A percentile compares a stretch with the other conserved stretches of the same genome.
Conservation (phyloP, 306 rosid genomes). For the Rosa persica region DNA sequence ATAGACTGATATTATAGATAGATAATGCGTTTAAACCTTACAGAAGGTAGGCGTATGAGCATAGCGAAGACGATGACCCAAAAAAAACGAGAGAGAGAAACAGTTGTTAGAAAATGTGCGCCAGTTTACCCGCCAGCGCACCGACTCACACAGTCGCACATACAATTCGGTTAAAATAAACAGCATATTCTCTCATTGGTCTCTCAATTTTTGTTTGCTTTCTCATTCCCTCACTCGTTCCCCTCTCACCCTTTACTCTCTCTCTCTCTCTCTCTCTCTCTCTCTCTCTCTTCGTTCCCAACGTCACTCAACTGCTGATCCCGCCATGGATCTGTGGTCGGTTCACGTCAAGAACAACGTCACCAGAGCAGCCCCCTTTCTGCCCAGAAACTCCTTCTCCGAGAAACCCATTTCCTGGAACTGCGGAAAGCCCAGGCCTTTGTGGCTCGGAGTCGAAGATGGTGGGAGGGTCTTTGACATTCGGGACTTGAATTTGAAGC, state of each 20-base stretch:
- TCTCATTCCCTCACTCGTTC: neutral
- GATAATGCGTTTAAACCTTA: too few relatives aligned
- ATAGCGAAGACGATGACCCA: too few relatives aligned
- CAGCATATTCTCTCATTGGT: constrained; percentile 34
- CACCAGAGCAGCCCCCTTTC: constrained; percentile 32
- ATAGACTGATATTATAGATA: too few relatives aligned
- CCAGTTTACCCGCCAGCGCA: neutral
- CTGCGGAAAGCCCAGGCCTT: constrained; percentile 32
- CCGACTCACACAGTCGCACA: neutral
- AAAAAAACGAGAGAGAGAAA: too few relatives aligned
- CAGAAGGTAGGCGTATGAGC: too few relatives aligned
- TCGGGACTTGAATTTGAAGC: constrained; percentile 38
- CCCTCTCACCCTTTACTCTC: neutral
- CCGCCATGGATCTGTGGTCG: constrained; percentile 72
- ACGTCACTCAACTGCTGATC: neutral
- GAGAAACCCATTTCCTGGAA: constrained; percentile 48
- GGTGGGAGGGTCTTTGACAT: constrained; percentile 41
- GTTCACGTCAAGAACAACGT: constrained; percentile 47
- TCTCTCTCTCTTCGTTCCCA: constrained; percentile 20
- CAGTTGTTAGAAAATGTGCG: neutral
- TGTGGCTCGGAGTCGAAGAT: constrained; percentile 37
- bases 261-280: neutral
- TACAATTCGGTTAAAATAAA: constrained; percentile 22
- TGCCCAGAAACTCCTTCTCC: constrained; percentile 41
- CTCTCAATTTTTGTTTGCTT: constrained; percentile 1